phyloP scores from a whole-genome alignment of 495 filamentous ascomycete species.

The Penicillium fimorum region DNA sequence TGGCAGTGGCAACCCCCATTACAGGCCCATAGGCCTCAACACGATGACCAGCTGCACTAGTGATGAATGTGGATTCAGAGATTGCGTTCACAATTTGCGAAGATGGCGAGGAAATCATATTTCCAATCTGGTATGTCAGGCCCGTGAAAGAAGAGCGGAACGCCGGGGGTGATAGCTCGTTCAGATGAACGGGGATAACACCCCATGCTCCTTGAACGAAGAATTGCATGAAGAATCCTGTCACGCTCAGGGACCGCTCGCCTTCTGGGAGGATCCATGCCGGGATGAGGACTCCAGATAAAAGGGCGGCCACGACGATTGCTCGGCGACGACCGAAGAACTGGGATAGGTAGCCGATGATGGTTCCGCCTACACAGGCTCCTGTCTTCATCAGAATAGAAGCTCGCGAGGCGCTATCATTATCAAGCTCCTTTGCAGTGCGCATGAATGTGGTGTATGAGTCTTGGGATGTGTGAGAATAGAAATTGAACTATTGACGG shows the following conservation, averaged over 20 bases:
- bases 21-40: constrained; percentile 66
- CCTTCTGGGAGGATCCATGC: constrained; percentile 67
- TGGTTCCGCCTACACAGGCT: constrained; percentile 70
- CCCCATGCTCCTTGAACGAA: constrained; percentile 78
- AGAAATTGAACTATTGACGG: constrained; percentile 46
- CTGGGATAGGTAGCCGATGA: constrained; percentile 69
- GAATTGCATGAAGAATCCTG: constrained; percentile 76
- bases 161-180: constrained; percentile 71
- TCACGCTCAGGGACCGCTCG: constrained; percentile 57
- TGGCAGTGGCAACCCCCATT: constrained; percentile 69
- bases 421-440: constrained; percentile 61
- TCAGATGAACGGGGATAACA: constrained; percentile 75
- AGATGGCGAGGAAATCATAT: constrained; percentile 71
- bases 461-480: constrained; percentile 69
- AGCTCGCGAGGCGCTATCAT: constrained; percentile 60
- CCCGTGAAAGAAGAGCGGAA: constrained; percentile 60
- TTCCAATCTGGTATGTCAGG: constrained; percentile 68
- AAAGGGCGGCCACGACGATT: constrained; percentile 58
- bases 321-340: constrained; percentile 66
- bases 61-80: constrained; percentile 54
- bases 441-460: constrained; percentile 76
- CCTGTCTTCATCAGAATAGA: constrained; percentile 72
- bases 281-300: constrained; percentile 60
- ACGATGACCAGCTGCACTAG: constrained; percentile 40
- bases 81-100: constrained; percentile 71